Percentiles rank a stretch among this genome's conserved stretches.
phyloP scores from a whole-genome alignment of 2,329 filamentous ascomycete species.

The Alternaria rosae region DNA sequence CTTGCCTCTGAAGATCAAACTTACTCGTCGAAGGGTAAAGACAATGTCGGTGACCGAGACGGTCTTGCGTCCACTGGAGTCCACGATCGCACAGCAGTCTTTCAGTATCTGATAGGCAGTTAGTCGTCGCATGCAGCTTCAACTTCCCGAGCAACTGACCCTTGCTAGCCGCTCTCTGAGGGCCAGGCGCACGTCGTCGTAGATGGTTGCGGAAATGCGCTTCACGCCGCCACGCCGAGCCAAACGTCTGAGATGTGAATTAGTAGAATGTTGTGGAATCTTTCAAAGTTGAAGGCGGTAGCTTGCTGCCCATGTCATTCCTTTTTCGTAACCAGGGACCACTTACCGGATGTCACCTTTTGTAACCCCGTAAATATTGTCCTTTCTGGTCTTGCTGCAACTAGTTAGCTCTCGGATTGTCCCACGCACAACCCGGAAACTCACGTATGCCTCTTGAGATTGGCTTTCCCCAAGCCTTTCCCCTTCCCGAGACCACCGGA shows the following conservation, averaged over 20 bases:
- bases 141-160: conserved; percentile 20
- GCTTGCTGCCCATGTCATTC: not conserved
- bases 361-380: conserved; percentile 45
- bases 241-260: conserved; percentile 60
- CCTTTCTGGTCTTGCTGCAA: conserved; percentile 40
- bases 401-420: conserved; percentile 10
- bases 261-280: conserved; percentile 4
- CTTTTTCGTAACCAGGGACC: not conserved
- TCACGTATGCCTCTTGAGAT: conserved; percentile 37
- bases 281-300: not conserved
- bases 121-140: not conserved
- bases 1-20: not conserved
- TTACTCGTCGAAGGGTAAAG: conserved; percentile 41
- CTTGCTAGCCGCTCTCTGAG: conserved; percentile 59
- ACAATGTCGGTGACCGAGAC: conserved; percentile 42
- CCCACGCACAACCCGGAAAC: not conserved
- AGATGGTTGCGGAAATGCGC: conserved; percentile 70
- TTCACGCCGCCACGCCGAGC: conserved; percentile 81
- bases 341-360: conserved; percentile 47
- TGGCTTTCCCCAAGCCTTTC: conserved; percentile 16
- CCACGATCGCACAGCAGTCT: conserved; percentile 34
- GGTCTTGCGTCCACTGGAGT: conserved; percentile 38
- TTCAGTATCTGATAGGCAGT: conserved; percentile 31
- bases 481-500: conserved; percentile 25
- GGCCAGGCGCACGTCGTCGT: conserved; percentile 65